A percentile compares a stretch with the other conserved stretches of the same genome.
phyloP scores from a whole-genome alignment of 192 early-diverging fungal genomes.

The Coemansia erecta region DNA sequence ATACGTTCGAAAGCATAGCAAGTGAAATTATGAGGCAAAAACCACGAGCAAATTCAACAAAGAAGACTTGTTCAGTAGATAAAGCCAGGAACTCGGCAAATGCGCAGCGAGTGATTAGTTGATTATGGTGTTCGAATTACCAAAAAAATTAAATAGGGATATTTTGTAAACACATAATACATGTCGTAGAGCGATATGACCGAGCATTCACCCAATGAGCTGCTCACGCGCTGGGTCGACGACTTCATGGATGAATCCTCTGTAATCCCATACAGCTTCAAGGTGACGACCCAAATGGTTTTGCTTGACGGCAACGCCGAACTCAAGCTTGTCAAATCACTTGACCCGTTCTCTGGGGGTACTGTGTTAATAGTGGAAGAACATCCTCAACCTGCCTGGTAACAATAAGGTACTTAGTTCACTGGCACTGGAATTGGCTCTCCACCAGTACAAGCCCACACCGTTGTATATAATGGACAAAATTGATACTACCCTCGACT shows the following conservation, averaged over 20 bases:
- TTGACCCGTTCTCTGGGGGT: slow-evolving; percentile 99
- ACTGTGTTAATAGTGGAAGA: slow-evolving; percentile 99
- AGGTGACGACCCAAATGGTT: slow-evolving; percentile 99
- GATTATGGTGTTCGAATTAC: no score
- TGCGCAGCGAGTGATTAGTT: no score
- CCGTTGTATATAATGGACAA: slow-evolving; percentile 99
- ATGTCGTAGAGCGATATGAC: no score
- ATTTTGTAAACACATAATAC: no score
- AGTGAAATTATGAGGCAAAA: no score
- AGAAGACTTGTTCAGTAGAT: no score
- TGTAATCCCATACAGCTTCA: slow-evolving; percentile 87
- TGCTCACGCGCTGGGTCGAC: slow-evolving; percentile 75
- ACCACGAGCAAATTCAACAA: no score
- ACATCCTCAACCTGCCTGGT: slow-evolving; percentile 96
- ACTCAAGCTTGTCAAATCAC: slow-evolving; percentile 88
- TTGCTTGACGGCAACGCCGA: slow-evolving; percentile 98
- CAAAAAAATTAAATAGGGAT: no score
- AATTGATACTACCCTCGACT: slow-evolving; percentile 98
- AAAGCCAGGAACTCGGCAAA: no score
- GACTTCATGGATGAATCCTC: slow-evolving; percentile 97
- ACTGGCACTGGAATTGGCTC: slow-evolving; percentile 94
- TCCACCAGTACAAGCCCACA: slow-evolving; percentile 99
- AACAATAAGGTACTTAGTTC: slow-evolving; percentile 99
- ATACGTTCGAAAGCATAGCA: no score
- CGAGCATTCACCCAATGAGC: slow-evolving; percentile 73